A percentile compares a stretch with the other conserved stretches of the same genome.
Evolutionary conservation across 306 rosid species (phyloP).

Genomic region (Spatholobus suberectus): DNA sequence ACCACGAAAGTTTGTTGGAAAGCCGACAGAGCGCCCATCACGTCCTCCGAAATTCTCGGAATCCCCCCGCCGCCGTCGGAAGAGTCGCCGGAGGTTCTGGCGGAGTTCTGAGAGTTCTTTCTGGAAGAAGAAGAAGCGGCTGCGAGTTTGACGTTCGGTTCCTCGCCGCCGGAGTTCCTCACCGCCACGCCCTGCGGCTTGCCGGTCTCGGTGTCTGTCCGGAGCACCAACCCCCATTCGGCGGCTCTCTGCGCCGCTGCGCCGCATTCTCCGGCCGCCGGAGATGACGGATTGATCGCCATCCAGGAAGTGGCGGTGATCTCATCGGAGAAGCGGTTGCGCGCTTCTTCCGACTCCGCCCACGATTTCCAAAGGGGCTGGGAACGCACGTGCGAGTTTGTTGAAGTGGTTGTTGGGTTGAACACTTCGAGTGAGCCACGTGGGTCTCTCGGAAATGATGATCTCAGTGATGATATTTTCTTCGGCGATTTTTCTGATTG

Average conservation of each 20-base stretch:
- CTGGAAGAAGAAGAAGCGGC: constrained; percentile 48
- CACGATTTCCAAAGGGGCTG: constrained; percentile 59
- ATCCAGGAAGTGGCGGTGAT: constrained; percentile 77
- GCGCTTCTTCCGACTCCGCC: constrained; percentile 46
- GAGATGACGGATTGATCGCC: constrained; percentile 54
- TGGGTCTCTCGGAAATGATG: constrained; percentile 70
- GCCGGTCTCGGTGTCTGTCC: constrained; percentile 82
- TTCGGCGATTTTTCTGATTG: constrained; percentile 46
- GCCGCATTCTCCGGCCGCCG: constrained; percentile 42
- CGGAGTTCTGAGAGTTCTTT: constrained; percentile 70
- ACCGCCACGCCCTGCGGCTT: constrained; percentile 77
- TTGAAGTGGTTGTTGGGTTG: constrained; percentile 53
- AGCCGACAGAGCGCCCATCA: constrained; percentile 79
- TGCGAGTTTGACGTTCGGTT: constrained; percentile 39
- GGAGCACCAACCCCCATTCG: constrained; percentile 92
- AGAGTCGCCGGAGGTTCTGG: constrained; percentile 70
- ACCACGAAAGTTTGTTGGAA: constrained; percentile 97
- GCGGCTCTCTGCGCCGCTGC: constrained; percentile 83
- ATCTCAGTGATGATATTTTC: constrained; percentile 39
- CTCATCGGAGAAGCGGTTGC: no score
- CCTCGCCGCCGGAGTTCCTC: constrained; percentile 77
- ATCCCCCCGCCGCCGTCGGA: constrained; percentile 66
- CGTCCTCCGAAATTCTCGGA: constrained; percentile 77
- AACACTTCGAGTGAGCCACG: constrained; percentile 94
- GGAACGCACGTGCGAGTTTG: constrained; percentile 44